phyloP scores from a whole-genome alignment of 2,329 filamentous ascomycete species.

The Nannizziopsis barbatae region DNA sequence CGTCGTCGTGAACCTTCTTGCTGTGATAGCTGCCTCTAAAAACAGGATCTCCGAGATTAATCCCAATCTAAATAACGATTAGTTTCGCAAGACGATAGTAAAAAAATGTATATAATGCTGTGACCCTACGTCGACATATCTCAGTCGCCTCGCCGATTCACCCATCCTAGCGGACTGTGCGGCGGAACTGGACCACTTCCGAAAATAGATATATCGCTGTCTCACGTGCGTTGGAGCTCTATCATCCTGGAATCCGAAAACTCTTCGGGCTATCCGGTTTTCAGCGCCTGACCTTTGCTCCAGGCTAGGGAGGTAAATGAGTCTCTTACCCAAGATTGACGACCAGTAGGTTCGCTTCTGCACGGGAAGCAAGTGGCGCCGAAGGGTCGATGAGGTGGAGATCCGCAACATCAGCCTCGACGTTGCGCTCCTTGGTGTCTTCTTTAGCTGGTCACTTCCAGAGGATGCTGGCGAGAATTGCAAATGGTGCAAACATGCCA shows the following conservation, averaged over 20 bases:
- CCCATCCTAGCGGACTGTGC: constrained; percentile 23
- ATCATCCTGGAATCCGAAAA: constrained; percentile 1
- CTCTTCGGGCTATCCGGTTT: not conserved
- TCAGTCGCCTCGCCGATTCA: constrained; percentile 26
- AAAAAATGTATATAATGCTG: not conserved
- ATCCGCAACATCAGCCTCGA: constrained; percentile 8
- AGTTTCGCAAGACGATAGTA: not conserved
- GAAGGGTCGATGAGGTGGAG: not conserved
- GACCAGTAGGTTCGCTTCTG: not conserved
- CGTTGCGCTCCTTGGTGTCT: not conserved
- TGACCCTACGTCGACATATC: constrained; percentile 39
- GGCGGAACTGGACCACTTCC: not conserved
- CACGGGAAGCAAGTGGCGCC: constrained; percentile 1
- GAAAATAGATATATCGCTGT: not conserved
- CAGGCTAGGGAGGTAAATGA: not conserved
- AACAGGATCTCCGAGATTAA: constrained; percentile 89
- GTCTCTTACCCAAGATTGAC: constrained; percentile 1
- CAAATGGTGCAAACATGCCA: no score
- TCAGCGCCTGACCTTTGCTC: no score
- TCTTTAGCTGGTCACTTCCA: not conserved
- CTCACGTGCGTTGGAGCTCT: not conserved
- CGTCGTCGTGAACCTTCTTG: constrained; percentile 47
- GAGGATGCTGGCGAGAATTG: no score
- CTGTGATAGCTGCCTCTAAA: constrained; percentile 78
- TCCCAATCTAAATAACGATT: constrained; percentile 54